Conservation (phyloP, 176 grass and related monocot genomes). For the Cymbopogon citratus region DNA sequence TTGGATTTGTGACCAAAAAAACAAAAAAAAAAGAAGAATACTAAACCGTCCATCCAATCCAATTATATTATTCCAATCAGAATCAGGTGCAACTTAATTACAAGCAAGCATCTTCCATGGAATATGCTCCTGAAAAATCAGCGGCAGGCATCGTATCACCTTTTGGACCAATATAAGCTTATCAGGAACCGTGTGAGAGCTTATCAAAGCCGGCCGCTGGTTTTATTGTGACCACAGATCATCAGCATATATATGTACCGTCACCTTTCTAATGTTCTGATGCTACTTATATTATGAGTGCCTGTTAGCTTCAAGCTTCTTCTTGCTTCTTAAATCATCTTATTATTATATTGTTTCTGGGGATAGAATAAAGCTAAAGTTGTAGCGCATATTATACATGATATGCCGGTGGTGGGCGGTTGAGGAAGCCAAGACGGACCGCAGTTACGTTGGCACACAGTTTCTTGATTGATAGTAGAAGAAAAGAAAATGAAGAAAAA, state of each 20-base stretch:
- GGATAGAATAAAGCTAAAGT: too few relatives aligned
- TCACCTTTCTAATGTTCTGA: neutral
- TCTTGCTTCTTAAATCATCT: neutral
- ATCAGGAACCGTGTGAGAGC: constrained; percentile 15
- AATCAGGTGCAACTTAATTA: neutral
- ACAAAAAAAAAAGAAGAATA: neutral
- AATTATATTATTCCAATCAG: neutral
- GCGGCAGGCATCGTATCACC: neutral
- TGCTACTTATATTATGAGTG: neutral
- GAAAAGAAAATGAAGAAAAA: too few relatives aligned
- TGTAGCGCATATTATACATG: too few relatives aligned
- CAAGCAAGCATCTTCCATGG: constrained; percentile 12
- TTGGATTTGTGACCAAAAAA: neutral
- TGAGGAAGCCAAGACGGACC: too few relatives aligned
- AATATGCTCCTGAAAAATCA: constrained; percentile 15
- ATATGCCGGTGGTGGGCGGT: too few relatives aligned
- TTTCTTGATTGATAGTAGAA: too few relatives aligned
- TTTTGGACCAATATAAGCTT: neutral
- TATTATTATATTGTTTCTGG: neutral
- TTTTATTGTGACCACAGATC: constrained; percentile 2
- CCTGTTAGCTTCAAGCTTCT: neutral
- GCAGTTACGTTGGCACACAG: too few relatives aligned
- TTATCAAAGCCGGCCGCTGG: constrained; percentile 10
- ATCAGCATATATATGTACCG: neutral
- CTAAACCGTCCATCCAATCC: neutral